Evolutionary conservation across 345 rosid genomes (phyloP).

Genomic region (Dimocarpus longan): DNA sequence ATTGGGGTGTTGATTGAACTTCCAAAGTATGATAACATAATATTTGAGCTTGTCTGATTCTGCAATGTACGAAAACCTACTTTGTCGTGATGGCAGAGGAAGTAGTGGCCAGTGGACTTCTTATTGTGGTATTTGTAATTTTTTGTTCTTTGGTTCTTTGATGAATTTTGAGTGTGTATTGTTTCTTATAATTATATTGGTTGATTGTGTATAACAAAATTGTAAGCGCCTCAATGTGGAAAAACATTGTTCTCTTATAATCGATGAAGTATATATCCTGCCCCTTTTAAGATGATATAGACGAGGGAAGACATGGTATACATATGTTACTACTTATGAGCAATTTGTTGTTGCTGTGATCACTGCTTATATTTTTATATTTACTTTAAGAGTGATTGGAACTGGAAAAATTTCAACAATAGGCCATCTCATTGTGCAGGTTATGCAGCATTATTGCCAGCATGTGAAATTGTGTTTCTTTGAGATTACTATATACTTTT

Average conservation of each 20-base stretch:
- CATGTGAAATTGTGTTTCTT: not conserved
- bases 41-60: not conserved
- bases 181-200: not conserved
- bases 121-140: not conserved
- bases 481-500: not conserved
- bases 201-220: not conserved
- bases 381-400: not conserved
- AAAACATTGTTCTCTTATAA: not conserved
- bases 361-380: conserved; percentile 3
- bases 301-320: not conserved
- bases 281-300: not conserved
- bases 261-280: not conserved
- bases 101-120: not conserved
- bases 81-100: not conserved
- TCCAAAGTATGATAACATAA: not conserved
- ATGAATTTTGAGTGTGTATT: not conserved
- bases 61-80: not conserved
- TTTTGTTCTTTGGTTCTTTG: not conserved
- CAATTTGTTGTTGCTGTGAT: not conserved
- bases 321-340: not conserved
- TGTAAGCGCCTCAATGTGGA: not conserved
- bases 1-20: not conserved
- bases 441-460: not conserved
- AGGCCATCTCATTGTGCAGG: not conserved
- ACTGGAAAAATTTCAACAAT: not conserved